Conservation (phyloP, 805 yeast genomes). For the Pichia membranifaciens region DNA sequence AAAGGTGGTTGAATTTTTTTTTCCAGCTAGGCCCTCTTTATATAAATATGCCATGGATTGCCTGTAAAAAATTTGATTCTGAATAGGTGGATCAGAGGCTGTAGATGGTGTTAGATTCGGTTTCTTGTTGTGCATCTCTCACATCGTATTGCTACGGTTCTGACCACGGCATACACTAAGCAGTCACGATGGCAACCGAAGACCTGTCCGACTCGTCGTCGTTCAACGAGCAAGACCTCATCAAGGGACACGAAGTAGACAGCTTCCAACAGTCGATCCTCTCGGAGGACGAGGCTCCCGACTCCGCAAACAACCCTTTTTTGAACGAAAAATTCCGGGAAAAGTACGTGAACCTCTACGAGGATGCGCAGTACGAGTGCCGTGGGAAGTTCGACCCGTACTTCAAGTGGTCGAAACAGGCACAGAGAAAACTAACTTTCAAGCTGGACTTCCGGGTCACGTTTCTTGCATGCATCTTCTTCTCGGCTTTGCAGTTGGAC, state of each 20-base stretch:
- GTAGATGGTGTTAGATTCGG: too few relatives aligned
- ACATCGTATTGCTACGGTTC: background rate
- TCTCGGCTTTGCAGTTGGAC: slow-evolving; percentile 53
- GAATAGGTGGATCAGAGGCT: too few relatives aligned
- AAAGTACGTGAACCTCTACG: slow-evolving; percentile 41
- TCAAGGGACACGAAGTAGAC: background rate
- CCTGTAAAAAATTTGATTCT: too few relatives aligned
- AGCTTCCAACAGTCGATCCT: background rate
- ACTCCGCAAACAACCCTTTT: slow-evolving; percentile 29
- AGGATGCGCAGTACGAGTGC: slow-evolving; percentile 48
- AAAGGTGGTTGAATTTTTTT: too few relatives aligned
- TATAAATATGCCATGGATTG: too few relatives aligned
- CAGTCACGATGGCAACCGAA: background rate
- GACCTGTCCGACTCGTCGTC: background rate
- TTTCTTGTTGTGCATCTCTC: background rate
- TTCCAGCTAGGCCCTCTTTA: too few relatives aligned
- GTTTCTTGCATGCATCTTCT: slow-evolving; percentile 54
- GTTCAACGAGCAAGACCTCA: background rate
- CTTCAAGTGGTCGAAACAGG: slow-evolving; percentile 47
- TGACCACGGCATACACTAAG: too few relatives aligned
- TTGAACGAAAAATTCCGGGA: slow-evolving; percentile 43
- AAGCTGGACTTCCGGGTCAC: slow-evolving; percentile 53
- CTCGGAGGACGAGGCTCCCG: slow-evolving; percentile 10
- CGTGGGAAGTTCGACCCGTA: slow-evolving; percentile 51
- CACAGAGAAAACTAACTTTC: slow-evolving; percentile 43